Base-by-base conservation (phyloP, 2,329 filamentous ascomycete genomes). In the Arthrocladium fulminans region DNA sequence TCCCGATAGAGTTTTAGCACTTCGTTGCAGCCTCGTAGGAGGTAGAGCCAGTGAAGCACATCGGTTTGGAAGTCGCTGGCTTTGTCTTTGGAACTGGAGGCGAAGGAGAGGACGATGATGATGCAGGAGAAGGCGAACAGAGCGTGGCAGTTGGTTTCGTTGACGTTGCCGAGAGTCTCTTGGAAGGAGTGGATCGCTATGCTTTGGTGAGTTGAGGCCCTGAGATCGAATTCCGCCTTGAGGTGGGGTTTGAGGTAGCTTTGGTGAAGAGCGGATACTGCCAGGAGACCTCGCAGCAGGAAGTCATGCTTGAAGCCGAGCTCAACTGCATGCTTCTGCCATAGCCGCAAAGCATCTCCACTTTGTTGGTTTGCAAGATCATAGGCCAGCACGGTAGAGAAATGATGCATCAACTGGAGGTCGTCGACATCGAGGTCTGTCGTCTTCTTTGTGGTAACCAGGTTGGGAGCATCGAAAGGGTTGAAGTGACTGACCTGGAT, bases 221-320 rank as follows among this genome's bases (percentile, higher is more conserved):
- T 56, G 44, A 67, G 58, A 5, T 65, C 51, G 58, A 65, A 67
- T 22, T 61, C 59, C 3, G 59, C 61, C 42, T 60, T 63, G 32
- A 61, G 58, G 7, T 62, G 60, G 9, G 57, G 50, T 45, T 70
- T 63, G 3, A 69, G 53, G 24, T 65, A 64, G 17, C 65, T 66
- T 12, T 71, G 54, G 47, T 73, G 71, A 17, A 73, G 59, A 6
- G 70, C 68, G 4, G 69, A 63, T 8, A 73, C 55, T 3, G 70
- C 69, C 3, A 73, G 60, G 9, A 72, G 58, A 24, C 63, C 65
- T 49, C 72, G 65, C 10, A 73, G 59, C n/a, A 73, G 59, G 38
- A 69, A 73, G 2, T 67, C 62, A 51, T 68, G 65, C 3, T 66
- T 61, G 42, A 70, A 67, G 1, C 67, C 67, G 48, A 68, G 60